Evolutionary conservation across 352 stramenopile species (phyloP), one percentile per base, ranked within the genome.

Genomic region (Aphanomyces euteiches): DNA sequence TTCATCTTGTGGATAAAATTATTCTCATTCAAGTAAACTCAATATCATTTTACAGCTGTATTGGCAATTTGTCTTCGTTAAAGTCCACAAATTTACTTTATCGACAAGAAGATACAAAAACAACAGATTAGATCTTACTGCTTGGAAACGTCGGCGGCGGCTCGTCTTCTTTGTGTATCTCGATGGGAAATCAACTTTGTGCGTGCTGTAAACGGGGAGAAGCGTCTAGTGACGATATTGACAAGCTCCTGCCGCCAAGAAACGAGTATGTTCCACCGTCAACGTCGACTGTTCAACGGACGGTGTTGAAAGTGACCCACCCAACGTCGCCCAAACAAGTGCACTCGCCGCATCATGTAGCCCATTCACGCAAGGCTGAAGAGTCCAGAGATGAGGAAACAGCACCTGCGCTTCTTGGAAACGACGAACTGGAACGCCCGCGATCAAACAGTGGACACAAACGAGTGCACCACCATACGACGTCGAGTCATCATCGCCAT

Each of bases 151-250:
- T 28, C 28, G 28, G 28, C 28, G 28, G 28, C 28, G 28, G 28
- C 28, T 28, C 28, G 28, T 28, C 28, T 28, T 28, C 28, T 28
- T 2, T 28, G 28, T 28, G 28, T 28, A 28, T 28, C 28, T 28
- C 7, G 1, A 70, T 70, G 64, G 64, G 64, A 43, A 70, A 70
- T 39, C 40, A 47, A n/a, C 12, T 70, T 5, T 70, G 64, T 41
- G 54, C 38, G 10, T 70, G 64, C 64, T 45, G 54, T 15, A 47
- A 39, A 8, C 17, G 28, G 10, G 37, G 37, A 7, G 41, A 41
- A 7, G 4, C 59, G 39, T 28, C 17, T 3, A 45, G 56, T 28
- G 54, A 70, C 47, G 48, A 28, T 37, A 37, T 61, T 28, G 40
- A 61, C 28, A 12, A 7, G 36, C 48, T 70, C 34, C 39, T 70